phyloP scores from a whole-genome alignment of 176 grass and related monocot genomes.

The Musa acuminata region DNA sequence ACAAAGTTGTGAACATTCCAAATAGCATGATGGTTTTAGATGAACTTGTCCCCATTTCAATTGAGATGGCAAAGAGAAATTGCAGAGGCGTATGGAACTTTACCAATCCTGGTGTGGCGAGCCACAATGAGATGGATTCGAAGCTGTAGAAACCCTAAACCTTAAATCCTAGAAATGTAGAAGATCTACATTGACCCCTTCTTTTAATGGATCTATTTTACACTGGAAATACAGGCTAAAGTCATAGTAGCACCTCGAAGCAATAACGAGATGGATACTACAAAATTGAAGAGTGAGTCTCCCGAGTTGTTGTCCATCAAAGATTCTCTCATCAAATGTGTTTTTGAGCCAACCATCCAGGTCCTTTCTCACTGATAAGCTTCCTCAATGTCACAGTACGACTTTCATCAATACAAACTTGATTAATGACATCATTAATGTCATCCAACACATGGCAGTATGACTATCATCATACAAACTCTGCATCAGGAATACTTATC shows the following conservation, averaged over 20 bases:
- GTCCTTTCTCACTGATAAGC: neutral
- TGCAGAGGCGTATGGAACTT: slow-evolving; percentile 25
- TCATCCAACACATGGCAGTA: too few species aligned
- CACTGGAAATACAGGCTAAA: slow-evolving; percentile 12
- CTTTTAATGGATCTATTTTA: slow-evolving; percentile 10
- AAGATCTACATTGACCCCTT: slow-evolving; percentile 4
- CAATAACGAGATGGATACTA: slow-evolving; percentile 18
- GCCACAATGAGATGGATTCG: slow-evolving; percentile 7
- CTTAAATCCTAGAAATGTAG: slow-evolving; percentile 8
- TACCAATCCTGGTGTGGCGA: slow-evolving; percentile 15
- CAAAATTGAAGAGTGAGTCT: slow-evolving; percentile 15
- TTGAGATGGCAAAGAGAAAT: slow-evolving; percentile 22
- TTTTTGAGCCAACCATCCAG: slow-evolving; percentile 19
- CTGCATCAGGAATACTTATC: neutral
- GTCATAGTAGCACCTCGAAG: slow-evolving; percentile 19
- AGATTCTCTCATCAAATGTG: slow-evolving; percentile 18
- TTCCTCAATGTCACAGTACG: neutral
- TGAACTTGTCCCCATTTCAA: slow-evolving; percentile 15
- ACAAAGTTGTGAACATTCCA: slow-evolving; percentile 21
- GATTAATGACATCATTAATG: too few species aligned
- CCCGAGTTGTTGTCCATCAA: slow-evolving; percentile 16
- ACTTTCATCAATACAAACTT: too few species aligned
- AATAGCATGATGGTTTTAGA: slow-evolving; percentile 19
- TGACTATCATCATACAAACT: neutral
- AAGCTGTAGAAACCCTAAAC: too few species aligned